Percentiles rank a stretch among this genome's conserved stretches.
phyloP scores from a whole-genome alignment of 352 stramenopile species.

The Pythium chondricola region DNA sequence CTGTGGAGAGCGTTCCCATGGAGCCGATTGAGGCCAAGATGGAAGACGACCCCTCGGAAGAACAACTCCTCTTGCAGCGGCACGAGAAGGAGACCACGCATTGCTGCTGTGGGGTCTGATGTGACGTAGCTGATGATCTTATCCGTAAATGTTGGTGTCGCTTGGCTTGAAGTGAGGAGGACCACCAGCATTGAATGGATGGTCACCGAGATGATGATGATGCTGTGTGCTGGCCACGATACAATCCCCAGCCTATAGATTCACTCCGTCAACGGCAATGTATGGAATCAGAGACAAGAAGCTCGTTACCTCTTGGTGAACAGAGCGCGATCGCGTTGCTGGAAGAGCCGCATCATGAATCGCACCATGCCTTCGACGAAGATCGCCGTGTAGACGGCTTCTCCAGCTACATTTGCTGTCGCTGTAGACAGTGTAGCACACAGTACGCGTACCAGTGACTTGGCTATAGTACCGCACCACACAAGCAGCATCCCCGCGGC shows the following conservation, averaged over 20 bases:
- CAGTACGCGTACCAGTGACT: not conserved
- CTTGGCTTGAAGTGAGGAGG: not conserved
- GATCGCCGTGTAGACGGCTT: slow-evolving; percentile 5
- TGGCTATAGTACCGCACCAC: slow-evolving; percentile 12
- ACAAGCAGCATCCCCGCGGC: slow-evolving; percentile 10
- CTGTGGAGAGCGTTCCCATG: slow-evolving; percentile 12
- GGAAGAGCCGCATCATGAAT: slow-evolving; percentile 11
- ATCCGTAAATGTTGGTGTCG: not conserved
- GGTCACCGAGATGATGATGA: not conserved
- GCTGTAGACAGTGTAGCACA: not conserved
- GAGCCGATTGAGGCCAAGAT: slow-evolving; percentile 42
- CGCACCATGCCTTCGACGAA: not conserved
- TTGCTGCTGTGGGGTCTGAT: not conserved
- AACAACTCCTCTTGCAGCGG: slow-evolving; percentile 58
- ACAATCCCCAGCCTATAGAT: not conserved
- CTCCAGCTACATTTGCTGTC: not conserved
- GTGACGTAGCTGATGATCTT: not conserved
- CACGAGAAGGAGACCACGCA: slow-evolving; percentile 30
- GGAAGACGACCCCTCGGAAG: slow-evolving; percentile 46
- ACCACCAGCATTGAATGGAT: not conserved
- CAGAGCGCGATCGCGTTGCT: slow-evolving; percentile 4
- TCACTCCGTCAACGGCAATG: no score
- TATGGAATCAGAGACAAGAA: no score
- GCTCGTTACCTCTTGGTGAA: slow-evolving; percentile 8
- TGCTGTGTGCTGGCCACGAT: not conserved